Percentiles rank a stretch among this genome's conserved stretches.
phyloP scores from a whole-genome alignment of 73 alveolate species.

The Halteria grandinella region DNA sequence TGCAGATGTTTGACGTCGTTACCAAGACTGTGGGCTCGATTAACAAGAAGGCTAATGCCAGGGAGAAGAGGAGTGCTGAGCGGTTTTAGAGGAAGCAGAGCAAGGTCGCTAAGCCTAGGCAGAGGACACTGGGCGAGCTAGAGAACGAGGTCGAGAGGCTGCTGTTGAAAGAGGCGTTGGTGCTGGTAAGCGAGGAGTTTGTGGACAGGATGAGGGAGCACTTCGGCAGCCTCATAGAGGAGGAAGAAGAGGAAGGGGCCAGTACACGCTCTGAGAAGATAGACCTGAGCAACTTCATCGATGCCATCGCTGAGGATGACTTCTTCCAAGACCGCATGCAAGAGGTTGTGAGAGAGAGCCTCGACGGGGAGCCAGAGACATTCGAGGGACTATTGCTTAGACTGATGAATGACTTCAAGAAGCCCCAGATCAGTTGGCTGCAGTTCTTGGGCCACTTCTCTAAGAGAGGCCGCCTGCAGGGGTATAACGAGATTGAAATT shows the following conservation, averaged over 20 bases:
- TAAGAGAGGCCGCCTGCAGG: constrained; percentile 38
- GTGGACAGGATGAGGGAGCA: constrained; percentile 2
- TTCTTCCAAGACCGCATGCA: constrained; percentile 34
- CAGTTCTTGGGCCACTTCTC: constrained; percentile 39
- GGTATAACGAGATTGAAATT: constrained; percentile 27
- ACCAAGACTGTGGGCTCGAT: constrained; percentile 22
- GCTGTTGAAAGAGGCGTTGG: constrained; percentile 27
- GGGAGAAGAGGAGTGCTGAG: background rate
- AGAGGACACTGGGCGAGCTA: constrained; percentile 2
- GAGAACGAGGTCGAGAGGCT: constrained; percentile 23
- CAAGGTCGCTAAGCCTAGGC: too few relatives aligned
- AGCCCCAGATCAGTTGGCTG: constrained; percentile 12
- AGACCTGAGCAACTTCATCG: constrained; percentile 8
- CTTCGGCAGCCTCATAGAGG: constrained; percentile 9
- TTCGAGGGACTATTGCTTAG: constrained; percentile 28
- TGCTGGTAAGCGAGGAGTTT: constrained; percentile 20
- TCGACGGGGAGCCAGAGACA: constrained; percentile 43
- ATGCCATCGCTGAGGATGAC: constrained; percentile 40
- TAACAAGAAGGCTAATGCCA: background rate
- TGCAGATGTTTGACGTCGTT: constrained; percentile 27
- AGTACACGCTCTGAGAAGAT: background rate
- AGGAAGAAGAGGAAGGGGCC: background rate
- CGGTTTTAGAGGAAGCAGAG: background rate
- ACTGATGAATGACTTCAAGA: constrained; percentile 7
- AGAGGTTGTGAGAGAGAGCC: constrained; percentile 6